Conservation (phyloP, 495 filamentous ascomycete genomes). For the Pyrenula massariospora region DNA sequence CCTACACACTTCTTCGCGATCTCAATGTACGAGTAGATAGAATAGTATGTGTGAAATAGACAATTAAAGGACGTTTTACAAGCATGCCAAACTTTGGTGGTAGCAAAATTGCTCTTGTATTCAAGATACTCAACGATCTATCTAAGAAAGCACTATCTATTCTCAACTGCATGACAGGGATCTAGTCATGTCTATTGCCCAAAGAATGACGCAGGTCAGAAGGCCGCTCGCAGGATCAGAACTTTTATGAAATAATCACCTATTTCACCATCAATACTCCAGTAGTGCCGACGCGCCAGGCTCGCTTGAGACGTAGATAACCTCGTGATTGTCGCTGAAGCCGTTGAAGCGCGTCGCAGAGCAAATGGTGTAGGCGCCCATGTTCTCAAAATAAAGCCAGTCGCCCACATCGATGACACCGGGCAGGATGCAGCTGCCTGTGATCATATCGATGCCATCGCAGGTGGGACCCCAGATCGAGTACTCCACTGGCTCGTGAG, state of each 20-base stretch:
- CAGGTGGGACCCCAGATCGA: conserved; percentile 98
- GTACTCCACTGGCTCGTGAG: conserved; percentile 44
- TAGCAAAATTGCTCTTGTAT: too few species aligned
- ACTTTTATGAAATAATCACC: too few species aligned
- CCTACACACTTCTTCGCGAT: too few species aligned
- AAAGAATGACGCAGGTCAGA: background rate
- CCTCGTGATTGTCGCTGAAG: conserved; percentile 85
- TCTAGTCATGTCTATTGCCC: background rate
- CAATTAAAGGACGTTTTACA: too few species aligned
- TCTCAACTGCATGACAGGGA: background rate
- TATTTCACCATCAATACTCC: background rate
- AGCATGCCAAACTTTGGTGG: too few species aligned
- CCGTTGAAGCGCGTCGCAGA: conserved; percentile 97
- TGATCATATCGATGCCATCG: conserved; percentile 91
- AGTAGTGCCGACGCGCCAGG: conserved; percentile 70
- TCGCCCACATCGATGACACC: conserved; percentile 77
- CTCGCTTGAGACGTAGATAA: conserved; percentile 91
- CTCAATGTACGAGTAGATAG: too few species aligned
- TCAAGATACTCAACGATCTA: too few species aligned
- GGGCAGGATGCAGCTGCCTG: conserved; percentile 58
- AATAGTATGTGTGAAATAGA: too few species aligned
- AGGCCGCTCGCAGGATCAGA: background rate
- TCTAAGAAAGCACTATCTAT: background rate
- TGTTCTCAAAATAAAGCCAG: conserved; percentile 97
- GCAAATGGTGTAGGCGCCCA: conserved; percentile 97